Conservation (phyloP, 345 rosid species). For the Brassica juncea region DNA sequence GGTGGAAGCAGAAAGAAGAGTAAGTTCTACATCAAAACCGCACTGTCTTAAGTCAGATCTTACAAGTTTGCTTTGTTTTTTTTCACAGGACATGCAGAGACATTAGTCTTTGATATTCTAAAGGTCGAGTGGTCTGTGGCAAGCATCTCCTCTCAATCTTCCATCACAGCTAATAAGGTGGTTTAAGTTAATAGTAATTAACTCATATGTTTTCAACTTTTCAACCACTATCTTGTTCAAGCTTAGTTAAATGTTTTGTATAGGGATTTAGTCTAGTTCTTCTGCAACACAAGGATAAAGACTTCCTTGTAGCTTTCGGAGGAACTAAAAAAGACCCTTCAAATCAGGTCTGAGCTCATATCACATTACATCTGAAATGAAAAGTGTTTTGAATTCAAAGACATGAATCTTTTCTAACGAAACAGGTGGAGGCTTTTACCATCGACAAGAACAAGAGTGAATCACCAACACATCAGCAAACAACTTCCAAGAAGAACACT, state of each 20-base stretch:
- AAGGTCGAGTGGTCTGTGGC: constrained; percentile 86
- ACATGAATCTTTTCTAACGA: constrained; percentile 4
- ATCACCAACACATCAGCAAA: constrained; percentile 47
- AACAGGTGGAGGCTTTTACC: constrained; percentile 74
- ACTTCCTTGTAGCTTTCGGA: constrained; percentile 92
- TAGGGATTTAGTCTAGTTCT: constrained; percentile 93
- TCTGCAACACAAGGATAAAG: constrained; percentile 87
- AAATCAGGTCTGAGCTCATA: constrained; percentile 72
- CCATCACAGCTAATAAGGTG: constrained; percentile 77
- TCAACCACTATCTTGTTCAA: background rate
- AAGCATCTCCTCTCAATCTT: constrained; percentile 67
- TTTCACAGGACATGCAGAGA: constrained; percentile 81
- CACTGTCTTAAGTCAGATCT: background rate
- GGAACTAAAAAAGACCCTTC: constrained; percentile 84
- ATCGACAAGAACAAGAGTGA: constrained; percentile 80
- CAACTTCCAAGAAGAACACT: constrained; percentile 54
- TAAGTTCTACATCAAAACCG: constrained; percentile 45
- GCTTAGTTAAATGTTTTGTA: constrained; percentile 12
- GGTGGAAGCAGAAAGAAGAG: constrained; percentile 97
- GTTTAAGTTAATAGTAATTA: background rate
- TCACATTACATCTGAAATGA: background rate
- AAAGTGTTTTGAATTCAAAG: background rate
- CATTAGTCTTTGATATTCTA: constrained; percentile 74
- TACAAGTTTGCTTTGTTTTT: background rate
- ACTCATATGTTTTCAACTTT: background rate